phyloP scores from a whole-genome alignment of 345 rosid species.

The Linum trigynum region DNA sequence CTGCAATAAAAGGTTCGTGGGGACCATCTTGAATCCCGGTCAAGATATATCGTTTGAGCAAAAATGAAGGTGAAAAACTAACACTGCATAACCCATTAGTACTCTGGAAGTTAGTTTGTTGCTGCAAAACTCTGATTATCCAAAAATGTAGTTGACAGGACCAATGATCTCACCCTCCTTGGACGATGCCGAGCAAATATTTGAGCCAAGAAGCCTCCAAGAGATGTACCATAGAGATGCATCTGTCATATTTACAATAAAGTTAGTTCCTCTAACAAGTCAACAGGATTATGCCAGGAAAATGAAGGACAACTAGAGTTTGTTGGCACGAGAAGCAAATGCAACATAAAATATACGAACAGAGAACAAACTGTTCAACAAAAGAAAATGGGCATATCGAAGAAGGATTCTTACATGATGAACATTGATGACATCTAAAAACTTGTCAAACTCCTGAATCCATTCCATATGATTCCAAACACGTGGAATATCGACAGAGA shows the following conservation, averaged over 20 bases:
- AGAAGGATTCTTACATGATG: slow-evolving; percentile 68
- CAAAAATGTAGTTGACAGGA: slow-evolving; percentile 89
- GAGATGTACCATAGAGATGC: slow-evolving; percentile 95
- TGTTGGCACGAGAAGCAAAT: neutral
- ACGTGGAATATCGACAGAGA: slow-evolving; percentile 91
- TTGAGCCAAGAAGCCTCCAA: slow-evolving; percentile 98
- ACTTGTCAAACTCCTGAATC: slow-evolving; percentile 97
- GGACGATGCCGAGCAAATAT: slow-evolving; percentile 98
- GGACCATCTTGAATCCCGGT: slow-evolving; percentile 96
- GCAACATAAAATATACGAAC: too few species aligned
- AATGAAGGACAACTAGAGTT: slow-evolving; percentile 2
- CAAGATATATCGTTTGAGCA: slow-evolving; percentile 80
- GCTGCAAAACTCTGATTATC: slow-evolving; percentile 67
- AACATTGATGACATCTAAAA: slow-evolving; percentile 87
- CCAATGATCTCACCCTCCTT: slow-evolving; percentile 82
- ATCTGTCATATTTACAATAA: slow-evolving; percentile 38
- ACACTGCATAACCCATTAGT: slow-evolving; percentile 54
- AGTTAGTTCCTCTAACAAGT: slow-evolving; percentile 11
- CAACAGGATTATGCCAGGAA: neutral
- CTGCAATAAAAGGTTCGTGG: slow-evolving; percentile 96
- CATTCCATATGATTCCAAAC: slow-evolving; percentile 98
- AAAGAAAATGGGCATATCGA: neutral
- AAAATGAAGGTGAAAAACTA: slow-evolving; percentile 91
- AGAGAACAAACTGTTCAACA: neutral
- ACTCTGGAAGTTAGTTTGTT: neutral